phyloP scores from a whole-genome alignment of 1,284 basidiomycete species.

The Moniliella sp. region DNA sequence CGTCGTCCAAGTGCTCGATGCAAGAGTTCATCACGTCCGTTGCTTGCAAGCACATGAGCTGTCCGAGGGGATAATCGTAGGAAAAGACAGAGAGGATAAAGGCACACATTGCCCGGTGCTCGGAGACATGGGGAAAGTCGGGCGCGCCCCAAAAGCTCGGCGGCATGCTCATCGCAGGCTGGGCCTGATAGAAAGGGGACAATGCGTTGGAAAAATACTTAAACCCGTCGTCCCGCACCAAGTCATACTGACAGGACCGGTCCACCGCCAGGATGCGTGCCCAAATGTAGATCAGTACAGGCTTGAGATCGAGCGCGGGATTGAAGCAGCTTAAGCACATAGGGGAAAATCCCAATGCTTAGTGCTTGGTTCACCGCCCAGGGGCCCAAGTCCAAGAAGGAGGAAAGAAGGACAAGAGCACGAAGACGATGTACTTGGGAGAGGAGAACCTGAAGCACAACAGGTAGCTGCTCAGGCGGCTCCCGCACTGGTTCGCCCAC shows the following conservation, averaged over 20 bases:
- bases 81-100: conserved; percentile 85
- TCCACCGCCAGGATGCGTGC: conserved; percentile 88
- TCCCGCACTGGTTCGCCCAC: conserved; percentile 44
- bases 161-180: conserved; percentile 2
- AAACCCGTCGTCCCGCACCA: conserved; percentile 48
- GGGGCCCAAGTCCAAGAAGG: conserved; percentile 89
- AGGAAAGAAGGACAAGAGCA: conserved; percentile 81
- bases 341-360: conserved; percentile 96
- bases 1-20: conserved; percentile 56
- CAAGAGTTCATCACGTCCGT: conserved; percentile 76
- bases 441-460: conserved; percentile 83
- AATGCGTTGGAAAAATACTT: conserved; percentile 29
- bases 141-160: conserved; percentile 1
- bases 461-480: conserved; percentile 85
- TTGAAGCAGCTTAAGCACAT: conserved; percentile 84
- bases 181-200: conserved; percentile 12
- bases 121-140: conserved; percentile 57
- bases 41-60: conserved; percentile 54
- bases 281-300: conserved; percentile 98
- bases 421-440: conserved; percentile 87
- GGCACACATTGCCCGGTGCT: conserved; percentile 95
- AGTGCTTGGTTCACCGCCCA: conserved; percentile 94
- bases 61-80: conserved; percentile 65
- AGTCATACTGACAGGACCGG: conserved; percentile 68
- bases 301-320: conserved; percentile 82